Evolutionary conservation across 2,329 filamentous ascomycete species (phyloP).

Genomic region (Aspergillus costaricaensis): DNA sequence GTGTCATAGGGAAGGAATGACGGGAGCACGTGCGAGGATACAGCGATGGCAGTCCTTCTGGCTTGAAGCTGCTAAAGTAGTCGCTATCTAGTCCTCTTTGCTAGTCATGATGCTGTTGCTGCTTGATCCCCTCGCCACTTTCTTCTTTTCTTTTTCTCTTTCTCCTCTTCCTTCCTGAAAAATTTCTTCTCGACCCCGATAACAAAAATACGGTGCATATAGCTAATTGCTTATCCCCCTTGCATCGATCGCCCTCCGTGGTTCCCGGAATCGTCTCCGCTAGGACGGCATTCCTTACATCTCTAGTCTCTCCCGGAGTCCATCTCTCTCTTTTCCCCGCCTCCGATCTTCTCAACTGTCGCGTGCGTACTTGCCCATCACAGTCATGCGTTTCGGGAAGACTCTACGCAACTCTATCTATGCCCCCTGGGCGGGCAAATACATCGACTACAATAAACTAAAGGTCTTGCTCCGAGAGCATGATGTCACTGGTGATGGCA

Average conservation of each 20-base stretch:
- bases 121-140: neutral
- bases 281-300: conserved; percentile 5
- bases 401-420: conserved; percentile 80
- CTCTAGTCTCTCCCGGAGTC: conserved; percentile 1
- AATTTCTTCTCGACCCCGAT: neutral
- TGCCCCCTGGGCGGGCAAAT: conserved; percentile 85
- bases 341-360: neutral
- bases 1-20: neutral
- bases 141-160: neutral
- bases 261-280: neutral
- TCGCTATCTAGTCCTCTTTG: neutral
- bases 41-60: conserved; percentile 2
- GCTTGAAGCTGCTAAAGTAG: neutral
- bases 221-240: neutral
- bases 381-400: conserved; percentile 84
- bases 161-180: neutral
- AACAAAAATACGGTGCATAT: no score
- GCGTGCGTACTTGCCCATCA: neutral
- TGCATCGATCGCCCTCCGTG: neutral
- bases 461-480: conserved; percentile 86
- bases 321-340: conserved; percentile 8
- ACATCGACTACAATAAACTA: conserved; percentile 94
- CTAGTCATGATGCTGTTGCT: neutral
- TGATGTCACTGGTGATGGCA: conserved; percentile 49
- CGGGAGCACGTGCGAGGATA: conserved; percentile 5